Evolutionary conservation across 2,329 filamentous ascomycete species (phyloP).

Genomic region (Pseudovirgaria hyperparasitica): DNA sequence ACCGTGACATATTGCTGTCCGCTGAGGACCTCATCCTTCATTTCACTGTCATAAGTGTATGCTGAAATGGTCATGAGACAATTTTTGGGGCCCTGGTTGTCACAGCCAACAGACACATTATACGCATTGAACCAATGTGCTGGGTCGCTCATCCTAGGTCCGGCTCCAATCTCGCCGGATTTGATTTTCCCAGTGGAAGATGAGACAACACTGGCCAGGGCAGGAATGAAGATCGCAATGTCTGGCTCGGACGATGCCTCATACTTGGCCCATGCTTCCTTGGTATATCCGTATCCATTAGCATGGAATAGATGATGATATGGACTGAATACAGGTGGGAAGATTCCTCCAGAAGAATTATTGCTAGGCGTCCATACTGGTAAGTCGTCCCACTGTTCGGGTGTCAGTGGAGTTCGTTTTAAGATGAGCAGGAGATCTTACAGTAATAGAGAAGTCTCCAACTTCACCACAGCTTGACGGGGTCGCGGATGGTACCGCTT

Average conservation of each 20-base stretch:
- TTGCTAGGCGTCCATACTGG: constrained; percentile 15
- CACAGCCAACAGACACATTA: constrained; percentile 35
- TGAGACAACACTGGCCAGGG: no score
- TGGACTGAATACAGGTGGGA: constrained; percentile 33
- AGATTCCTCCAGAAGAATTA: constrained; percentile 17
- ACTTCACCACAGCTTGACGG: constrained; percentile 28
- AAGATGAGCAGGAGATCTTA: constrained; percentile 11
- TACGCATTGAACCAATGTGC: constrained; percentile 40
- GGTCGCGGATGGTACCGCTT: constrained; percentile 5
- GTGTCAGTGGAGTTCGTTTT: constrained; percentile 13
- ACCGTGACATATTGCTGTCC: constrained; percentile 27
- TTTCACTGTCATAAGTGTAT: constrained; percentile 27
- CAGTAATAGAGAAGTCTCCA: constrained; percentile 27
- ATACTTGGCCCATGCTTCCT: constrained; percentile 31
- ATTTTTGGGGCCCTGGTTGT: constrained; percentile 24
- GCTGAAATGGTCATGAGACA: constrained; percentile 33
- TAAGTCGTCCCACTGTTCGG: constrained; percentile 20
- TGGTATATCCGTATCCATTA: constrained; percentile 36
- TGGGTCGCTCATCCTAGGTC: constrained; percentile 26
- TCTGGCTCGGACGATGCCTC: constrained; percentile 32
- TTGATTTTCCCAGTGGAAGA: constrained; percentile 20
- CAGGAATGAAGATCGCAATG: constrained; percentile 34
- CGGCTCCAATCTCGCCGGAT: constrained; percentile 35
- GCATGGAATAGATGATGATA: constrained; percentile 40
- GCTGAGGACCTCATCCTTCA: constrained; percentile 21